Percentiles rank a stretch among this genome's conserved stretches.
phyloP scores from a whole-genome alignment of 2,329 filamentous ascomycete species.

The Coniochaeta sp. region DNA sequence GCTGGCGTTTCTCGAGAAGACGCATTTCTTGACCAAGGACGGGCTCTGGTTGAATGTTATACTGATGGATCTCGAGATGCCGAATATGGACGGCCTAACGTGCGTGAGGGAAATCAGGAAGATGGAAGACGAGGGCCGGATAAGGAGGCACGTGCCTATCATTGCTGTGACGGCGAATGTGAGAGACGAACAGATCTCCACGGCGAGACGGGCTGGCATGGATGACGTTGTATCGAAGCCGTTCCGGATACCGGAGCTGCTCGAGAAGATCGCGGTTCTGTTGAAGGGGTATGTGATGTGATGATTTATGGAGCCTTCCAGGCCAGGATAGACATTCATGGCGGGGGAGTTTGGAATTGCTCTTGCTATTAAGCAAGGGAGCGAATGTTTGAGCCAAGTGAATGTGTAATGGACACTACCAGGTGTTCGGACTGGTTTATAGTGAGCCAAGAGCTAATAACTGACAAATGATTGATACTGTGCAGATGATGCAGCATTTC shows the following conservation, averaged over 20 bases:
- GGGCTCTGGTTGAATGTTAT: conserved; percentile 27
- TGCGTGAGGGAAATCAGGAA: conserved; percentile 31
- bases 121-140: conserved; percentile 24
- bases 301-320: background rate
- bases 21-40: conserved; percentile 17
- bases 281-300: background rate
- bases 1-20: conserved; percentile 27
- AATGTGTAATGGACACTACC: too few relatives aligned
- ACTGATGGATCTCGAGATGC: conserved; percentile 42
- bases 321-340: background rate
- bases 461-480: too few relatives aligned
- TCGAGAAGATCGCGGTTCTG: conserved; percentile 12
- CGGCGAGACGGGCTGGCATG: conserved; percentile 28
- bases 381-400: background rate
- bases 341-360: background rate
- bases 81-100: conserved; percentile 38
- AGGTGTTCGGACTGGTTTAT: too few relatives aligned
- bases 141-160: conserved; percentile 28
- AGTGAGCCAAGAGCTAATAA: too few relatives aligned
- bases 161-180: conserved; percentile 41
- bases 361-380: background rate
- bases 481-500: too few relatives aligned
- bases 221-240: conserved; percentile 52
- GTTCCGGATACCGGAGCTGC: conserved; percentile 40
- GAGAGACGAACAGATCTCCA: conserved; percentile 28